Evolutionary conservation across 2,329 filamentous ascomycete species (phyloP).

Genomic region (Calonectria henricotiae): DNA sequence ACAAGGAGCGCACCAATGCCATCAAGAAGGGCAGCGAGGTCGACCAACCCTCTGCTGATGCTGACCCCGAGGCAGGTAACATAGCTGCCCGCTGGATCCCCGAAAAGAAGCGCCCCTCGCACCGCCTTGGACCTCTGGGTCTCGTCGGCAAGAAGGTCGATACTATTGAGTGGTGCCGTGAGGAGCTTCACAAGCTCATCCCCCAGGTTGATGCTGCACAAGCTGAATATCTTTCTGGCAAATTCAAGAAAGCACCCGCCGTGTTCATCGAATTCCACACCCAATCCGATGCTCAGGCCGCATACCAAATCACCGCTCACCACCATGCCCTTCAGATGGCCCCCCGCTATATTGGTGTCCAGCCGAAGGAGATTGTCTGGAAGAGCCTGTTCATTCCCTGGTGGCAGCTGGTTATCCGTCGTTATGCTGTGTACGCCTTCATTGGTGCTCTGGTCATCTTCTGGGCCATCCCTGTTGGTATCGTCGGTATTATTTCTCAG

Average conservation of each 20-base stretch:
- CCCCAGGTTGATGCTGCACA: slow-evolving; percentile 77
- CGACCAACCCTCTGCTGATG: slow-evolving; percentile 62
- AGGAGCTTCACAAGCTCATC: slow-evolving; percentile 69
- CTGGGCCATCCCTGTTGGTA: slow-evolving; percentile 83
- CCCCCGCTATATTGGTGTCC: slow-evolving; percentile 86
- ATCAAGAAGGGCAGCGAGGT: slow-evolving; percentile 55
- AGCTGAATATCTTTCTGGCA: slow-evolving; percentile 75
- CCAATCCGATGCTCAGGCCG: slow-evolving; percentile 87
- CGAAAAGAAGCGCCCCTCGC: slow-evolving; percentile 78
- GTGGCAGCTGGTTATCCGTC: slow-evolving; percentile 83
- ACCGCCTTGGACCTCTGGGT: slow-evolving; percentile 76
- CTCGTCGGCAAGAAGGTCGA: slow-evolving; percentile 80
- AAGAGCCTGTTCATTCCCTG: slow-evolving; percentile 78
- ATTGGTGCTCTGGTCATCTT: slow-evolving; percentile 86
- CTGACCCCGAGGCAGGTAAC: slow-evolving; percentile 77
- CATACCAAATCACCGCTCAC: slow-evolving; percentile 87
- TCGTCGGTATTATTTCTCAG: slow-evolving; percentile 90
- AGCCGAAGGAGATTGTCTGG: slow-evolving; percentile 90
- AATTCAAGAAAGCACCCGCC: slow-evolving; percentile 77
- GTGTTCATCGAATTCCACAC: slow-evolving; percentile 95
- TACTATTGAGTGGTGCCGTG: slow-evolving; percentile 87
- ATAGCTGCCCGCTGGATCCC: slow-evolving; percentile 79
- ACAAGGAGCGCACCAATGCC: slow-evolving; percentile 58
- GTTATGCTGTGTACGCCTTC: slow-evolving; percentile 75
- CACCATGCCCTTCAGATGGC: slow-evolving; percentile 88